Conservation (phyloP, 208 protist genomes). For the Trypanosoma mega region DNA sequence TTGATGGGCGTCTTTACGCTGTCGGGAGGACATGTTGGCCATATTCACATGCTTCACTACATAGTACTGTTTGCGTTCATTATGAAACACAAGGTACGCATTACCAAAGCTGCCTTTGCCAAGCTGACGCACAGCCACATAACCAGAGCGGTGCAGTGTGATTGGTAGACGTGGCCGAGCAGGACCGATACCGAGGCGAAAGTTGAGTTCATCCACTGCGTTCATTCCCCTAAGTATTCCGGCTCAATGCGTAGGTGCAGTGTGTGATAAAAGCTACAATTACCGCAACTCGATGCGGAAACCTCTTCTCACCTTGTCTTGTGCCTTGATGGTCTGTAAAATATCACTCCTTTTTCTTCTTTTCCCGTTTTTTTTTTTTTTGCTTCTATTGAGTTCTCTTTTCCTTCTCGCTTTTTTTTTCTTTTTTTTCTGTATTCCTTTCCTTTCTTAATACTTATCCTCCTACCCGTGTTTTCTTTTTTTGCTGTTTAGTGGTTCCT, state of each 20-base stretch:
- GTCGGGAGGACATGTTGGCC: conserved; percentile 58
- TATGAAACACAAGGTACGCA: conserved; percentile 78
- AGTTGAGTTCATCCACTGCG: conserved; percentile 84
- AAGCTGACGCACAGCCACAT: conserved; percentile 58
- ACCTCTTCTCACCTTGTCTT: no score
- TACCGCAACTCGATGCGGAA: no score
- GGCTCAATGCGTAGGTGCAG: no score
- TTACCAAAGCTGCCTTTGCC: conserved; percentile 89
- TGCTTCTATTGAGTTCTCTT: background rate
- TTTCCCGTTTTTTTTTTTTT: conserved; percentile 6
- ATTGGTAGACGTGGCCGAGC: conserved; percentile 67
- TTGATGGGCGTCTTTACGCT: conserved; percentile 78
- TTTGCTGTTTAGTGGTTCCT: background rate
- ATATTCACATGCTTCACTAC: conserved; percentile 89
- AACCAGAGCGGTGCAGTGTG: conserved; percentile 66
- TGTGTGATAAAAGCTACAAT: no score
- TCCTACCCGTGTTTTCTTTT: background rate
- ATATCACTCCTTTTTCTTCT: background rate
- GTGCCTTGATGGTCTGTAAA: no score
- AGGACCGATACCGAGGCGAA: conserved; percentile 81
- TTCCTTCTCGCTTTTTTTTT: background rate
- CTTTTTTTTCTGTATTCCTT: no score
- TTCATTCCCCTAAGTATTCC: conserved; percentile 64
- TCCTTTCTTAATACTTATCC: conserved; percentile 5
- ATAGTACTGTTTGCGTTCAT: conserved; percentile 48